These are phyloP conservation scores for Symbiodinium natans DNA, from an alignment of 73 alveolate species.

Conservation along the genomic window DNA sequence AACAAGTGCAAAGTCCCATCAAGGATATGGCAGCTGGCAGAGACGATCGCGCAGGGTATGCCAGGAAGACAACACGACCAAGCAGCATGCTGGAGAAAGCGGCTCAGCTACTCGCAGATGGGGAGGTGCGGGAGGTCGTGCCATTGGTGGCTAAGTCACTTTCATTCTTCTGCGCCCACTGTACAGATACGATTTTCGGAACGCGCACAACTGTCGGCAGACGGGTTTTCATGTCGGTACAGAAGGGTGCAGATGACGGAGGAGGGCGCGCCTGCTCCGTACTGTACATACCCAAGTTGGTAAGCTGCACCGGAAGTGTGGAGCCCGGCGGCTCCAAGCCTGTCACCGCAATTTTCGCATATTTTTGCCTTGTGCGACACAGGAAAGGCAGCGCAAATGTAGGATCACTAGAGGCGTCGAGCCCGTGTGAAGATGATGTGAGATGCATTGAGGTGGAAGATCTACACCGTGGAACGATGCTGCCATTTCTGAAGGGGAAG, in stretches of 20 bases:
- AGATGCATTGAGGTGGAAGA: slow-evolving; percentile 74
- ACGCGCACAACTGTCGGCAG: too few species aligned
- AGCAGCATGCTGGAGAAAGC: background rate
- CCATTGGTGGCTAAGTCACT: slow-evolving; percentile 27
- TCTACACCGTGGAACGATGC: slow-evolving; percentile 60
- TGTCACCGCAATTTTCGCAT: too few species aligned
- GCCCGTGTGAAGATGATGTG: too few species aligned
- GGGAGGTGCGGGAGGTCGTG: slow-evolving; percentile 69
- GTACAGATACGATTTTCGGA: too few species aligned
- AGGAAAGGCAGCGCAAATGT: too few species aligned
- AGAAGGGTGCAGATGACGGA: background rate
- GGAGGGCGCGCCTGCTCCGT: slow-evolving; percentile 19
- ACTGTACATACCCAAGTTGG: too few species aligned
- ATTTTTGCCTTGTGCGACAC: too few species aligned
- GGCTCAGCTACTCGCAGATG: slow-evolving; percentile 31
- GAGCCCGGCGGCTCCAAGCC: too few species aligned
- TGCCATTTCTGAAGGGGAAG: slow-evolving; percentile 52
- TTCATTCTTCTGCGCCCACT: too few species aligned
- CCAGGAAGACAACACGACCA: background rate
- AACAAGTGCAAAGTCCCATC: slow-evolving; percentile 1
- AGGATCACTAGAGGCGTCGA: too few species aligned
- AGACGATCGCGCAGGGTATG: background rate
- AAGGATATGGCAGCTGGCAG: slow-evolving; percentile 6
- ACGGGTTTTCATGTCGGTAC: too few species aligned
- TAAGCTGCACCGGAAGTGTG: too few species aligned